These are phyloP conservation scores for Emergomyces pasteurianus DNA, from an alignment of 2,329 filamentous ascomycete species.

Conservation along the genomic window DNA sequence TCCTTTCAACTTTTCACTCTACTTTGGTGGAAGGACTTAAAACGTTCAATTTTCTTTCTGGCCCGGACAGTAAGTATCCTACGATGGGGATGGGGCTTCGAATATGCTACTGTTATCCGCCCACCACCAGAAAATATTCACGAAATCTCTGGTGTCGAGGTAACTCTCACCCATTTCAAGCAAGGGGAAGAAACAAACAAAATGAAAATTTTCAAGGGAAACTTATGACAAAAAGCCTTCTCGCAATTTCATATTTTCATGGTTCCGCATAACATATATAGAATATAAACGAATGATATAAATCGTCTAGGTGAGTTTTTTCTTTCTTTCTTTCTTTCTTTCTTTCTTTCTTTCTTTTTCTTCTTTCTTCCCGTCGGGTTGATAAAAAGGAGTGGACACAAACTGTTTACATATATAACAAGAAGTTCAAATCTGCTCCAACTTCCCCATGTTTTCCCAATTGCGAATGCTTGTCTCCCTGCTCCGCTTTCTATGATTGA, in stretches of 20 bases:
- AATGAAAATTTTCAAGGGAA: not conserved
- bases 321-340: not conserved
- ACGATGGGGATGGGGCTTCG: too few species aligned
- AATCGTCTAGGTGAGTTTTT: not conserved
- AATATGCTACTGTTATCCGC: too few species aligned
- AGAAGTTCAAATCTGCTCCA: not conserved
- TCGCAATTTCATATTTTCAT: not conserved
- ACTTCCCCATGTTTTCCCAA: not conserved
- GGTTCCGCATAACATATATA: not conserved
- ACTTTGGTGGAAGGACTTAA: too few species aligned
- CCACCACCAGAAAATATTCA: too few species aligned
- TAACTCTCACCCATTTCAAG: too few species aligned
- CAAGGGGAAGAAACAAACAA: too few species aligned
- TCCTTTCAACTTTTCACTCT: too few species aligned
- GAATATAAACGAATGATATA: not conserved
- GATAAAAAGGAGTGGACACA: not conserved
- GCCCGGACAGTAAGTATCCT: too few species aligned
- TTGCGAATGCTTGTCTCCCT: not conserved
- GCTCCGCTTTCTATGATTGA: not conserved
- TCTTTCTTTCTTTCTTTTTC: not conserved
- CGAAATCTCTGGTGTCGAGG: too few species aligned
- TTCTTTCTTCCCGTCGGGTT: not conserved
- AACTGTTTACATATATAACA: not conserved
- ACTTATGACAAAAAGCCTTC: not conserved
- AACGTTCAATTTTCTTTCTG: too few species aligned